Conservation (phyloP, 2,329 filamentous ascomycete genomes). For the Arthroderma sp. region DNA sequence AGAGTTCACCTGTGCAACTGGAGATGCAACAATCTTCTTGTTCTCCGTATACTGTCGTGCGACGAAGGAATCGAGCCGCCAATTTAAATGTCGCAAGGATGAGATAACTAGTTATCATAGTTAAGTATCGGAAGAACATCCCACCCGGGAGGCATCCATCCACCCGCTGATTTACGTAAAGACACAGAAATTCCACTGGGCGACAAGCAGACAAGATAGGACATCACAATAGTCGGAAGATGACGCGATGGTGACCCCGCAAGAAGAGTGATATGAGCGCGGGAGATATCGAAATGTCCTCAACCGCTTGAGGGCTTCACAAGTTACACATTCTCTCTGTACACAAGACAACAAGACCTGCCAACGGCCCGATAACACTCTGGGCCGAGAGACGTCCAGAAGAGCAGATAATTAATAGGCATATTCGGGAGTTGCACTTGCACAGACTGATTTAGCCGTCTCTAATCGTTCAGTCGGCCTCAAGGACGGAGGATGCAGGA, state of each 20-base stretch:
- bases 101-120: neutral
- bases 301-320: neutral
- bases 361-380: neutral
- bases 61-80: neutral
- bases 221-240: too few species aligned
- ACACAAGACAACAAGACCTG: neutral
- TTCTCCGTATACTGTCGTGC: neutral
- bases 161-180: too few species aligned
- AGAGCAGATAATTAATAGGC: neutral
- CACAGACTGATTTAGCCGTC: neutral
- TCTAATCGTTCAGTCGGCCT: neutral
- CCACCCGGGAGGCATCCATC: too few species aligned
- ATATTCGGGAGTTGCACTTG: neutral
- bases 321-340: neutral
- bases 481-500: neutral
- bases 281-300: neutral
- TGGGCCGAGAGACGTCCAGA: neutral
- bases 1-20: neutral
- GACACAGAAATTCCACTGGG: too few species aligned
- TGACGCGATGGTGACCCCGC: too few species aligned
- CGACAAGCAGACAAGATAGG: too few species aligned
- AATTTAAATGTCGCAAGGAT: neutral
- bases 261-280: neutral
- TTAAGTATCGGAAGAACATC: too few species aligned
- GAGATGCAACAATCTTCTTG: neutral